These are phyloP conservation scores for Penicillium sp. DNA, from an alignment of 2,329 filamentous ascomycete species.

Conservation along the genomic window DNA sequence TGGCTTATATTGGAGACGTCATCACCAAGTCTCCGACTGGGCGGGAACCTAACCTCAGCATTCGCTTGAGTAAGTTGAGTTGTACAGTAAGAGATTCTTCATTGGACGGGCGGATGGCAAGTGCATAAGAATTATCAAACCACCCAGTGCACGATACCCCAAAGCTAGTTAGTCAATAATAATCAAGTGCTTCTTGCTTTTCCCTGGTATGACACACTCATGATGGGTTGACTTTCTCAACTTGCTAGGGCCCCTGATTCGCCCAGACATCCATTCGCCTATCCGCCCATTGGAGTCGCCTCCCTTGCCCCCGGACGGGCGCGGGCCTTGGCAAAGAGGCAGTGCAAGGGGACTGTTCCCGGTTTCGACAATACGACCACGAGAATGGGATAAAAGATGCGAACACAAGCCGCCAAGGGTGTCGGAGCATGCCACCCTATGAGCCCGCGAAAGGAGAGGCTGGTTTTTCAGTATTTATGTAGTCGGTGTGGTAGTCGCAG, in stretches of 20 bases:
- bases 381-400: neutral
- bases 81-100: neutral
- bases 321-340: slow-evolving; percentile 7
- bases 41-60: neutral
- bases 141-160: neutral
- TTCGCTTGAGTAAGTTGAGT: neutral
- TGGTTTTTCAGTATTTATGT: neutral
- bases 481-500: neutral
- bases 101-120: neutral
- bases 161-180: neutral
- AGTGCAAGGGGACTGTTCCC: slow-evolving; percentile 6
- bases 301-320: neutral
- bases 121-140: neutral
- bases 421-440: neutral
- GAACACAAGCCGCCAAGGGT: neutral
- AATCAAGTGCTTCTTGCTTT: neutral
- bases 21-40: neutral
- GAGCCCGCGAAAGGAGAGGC: neutral
- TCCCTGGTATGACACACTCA: neutral
- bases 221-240: neutral
- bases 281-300: neutral
- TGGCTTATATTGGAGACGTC: neutral
- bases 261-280: neutral
- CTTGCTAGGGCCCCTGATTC: neutral
- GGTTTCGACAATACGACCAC: neutral